A percentile compares a stretch with the other conserved stretches of the same genome.
Conservation (phyloP, 164 flowering plant species). For the Hamamelis virginiana region DNA sequence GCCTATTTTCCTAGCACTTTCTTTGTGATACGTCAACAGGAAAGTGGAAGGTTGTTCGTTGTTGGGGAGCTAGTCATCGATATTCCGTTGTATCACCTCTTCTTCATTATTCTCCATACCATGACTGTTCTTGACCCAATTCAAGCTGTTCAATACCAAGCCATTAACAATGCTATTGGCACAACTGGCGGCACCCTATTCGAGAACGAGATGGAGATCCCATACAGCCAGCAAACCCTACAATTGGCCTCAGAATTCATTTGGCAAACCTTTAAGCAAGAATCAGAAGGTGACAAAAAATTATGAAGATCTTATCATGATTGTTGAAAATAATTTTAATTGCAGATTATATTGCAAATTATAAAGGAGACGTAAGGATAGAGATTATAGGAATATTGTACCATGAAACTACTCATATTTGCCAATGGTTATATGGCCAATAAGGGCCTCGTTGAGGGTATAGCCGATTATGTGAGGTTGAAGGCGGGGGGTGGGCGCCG, state of each 20-base stretch:
- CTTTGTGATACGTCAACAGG: no score
- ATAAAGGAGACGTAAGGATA: constrained; percentile 2
- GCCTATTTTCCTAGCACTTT: no score
- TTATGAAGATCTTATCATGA: background rate
- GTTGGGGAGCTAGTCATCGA: no score
- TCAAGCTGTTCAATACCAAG: no score
- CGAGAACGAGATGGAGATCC: constrained; percentile 1
- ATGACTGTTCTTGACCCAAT: no score
- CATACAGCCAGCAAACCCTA: background rate
- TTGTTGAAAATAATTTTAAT: background rate
- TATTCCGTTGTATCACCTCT: no score
- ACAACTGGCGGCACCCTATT: constrained; percentile 15
- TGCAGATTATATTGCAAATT: background rate
- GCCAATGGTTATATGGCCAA: constrained; percentile 7
- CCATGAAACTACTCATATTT: constrained; percentile 10
- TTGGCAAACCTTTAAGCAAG: constrained; percentile 14
- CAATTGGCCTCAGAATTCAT: constrained; percentile 7
- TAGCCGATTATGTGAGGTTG: no score
- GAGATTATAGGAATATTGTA: constrained; percentile 6
- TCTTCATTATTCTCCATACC: no score
- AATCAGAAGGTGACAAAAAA: background rate
- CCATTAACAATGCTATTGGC: constrained; percentile 12
- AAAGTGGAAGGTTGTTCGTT: no score
- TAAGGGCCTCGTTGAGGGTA: no score
- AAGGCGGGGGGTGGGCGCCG: no score